Evolutionary conservation across 192 early-diverging fungal species (phyloP).

Genomic region (Podila horticola): DNA sequence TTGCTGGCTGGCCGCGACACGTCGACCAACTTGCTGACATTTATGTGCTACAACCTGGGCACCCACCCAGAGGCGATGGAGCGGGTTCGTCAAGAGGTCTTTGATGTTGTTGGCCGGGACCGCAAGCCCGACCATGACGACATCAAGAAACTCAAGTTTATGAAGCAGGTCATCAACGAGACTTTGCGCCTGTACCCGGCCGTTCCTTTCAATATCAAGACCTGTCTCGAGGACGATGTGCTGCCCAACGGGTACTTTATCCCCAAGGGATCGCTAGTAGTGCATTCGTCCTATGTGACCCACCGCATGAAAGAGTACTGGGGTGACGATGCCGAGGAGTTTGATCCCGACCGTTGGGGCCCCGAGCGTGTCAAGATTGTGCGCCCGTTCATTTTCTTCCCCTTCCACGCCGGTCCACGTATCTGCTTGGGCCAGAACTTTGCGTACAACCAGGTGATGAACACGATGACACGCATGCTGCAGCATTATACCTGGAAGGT

Average conservation of each 20-base stretch:
- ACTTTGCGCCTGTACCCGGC: conserved; percentile 63
- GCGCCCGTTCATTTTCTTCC: conserved; percentile 58
- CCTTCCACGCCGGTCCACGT: conserved; percentile 57
- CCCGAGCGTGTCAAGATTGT: conserved; percentile 45
- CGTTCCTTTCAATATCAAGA: conserved; percentile 54
- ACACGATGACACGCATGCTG: conserved; percentile 43
- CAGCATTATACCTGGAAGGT: conserved; percentile 48
- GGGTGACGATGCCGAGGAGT: conserved; percentile 54
- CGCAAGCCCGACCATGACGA: conserved; percentile 59
- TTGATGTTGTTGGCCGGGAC: conserved; percentile 40
- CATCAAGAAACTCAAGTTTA: conserved; percentile 61
- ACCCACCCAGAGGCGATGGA: conserved; percentile 51
- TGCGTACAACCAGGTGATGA: conserved; percentile 53
- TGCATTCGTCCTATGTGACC: conserved; percentile 49
- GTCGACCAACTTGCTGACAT: conserved; percentile 55
- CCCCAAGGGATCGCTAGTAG: conserved; percentile 54
- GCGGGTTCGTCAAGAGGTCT: conserved; percentile 53
- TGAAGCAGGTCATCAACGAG: conserved; percentile 69
- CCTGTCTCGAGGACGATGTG: conserved; percentile 43
- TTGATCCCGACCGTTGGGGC: conserved; percentile 64
- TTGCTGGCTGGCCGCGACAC: conserved; percentile 56
- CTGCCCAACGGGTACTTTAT: conserved; percentile 53
- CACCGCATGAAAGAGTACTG: conserved; percentile 59
- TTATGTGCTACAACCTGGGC: conserved; percentile 53
- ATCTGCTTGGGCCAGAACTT: conserved; percentile 52